Evolutionary conservation across 1,284 basidiomycete species (phyloP).

Genomic region (Pseudomicrostroma phylloplanum): DNA sequence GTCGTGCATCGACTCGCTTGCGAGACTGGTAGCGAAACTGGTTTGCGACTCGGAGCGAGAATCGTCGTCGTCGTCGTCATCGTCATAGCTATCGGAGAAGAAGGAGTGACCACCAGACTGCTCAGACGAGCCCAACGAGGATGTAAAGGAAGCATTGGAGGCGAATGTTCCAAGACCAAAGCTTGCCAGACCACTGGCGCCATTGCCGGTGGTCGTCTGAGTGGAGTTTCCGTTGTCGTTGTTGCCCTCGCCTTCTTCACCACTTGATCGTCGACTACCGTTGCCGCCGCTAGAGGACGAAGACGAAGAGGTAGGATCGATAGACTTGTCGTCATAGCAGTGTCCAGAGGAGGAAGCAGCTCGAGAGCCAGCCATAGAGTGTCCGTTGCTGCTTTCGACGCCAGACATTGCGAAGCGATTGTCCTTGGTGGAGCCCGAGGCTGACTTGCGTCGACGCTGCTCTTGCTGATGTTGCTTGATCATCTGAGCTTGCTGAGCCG

Average conservation of each 20-base stretch:
- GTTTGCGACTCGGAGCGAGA: background rate
- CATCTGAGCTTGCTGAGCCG: slow-evolving; percentile 22
- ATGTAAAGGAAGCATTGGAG: slow-evolving; percentile 28
- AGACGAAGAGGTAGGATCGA: background rate
- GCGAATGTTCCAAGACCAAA: slow-evolving; percentile 16
- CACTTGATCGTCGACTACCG: background rate
- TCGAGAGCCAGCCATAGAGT: background rate
- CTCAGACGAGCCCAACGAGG: slow-evolving; percentile 17
- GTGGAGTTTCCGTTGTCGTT: background rate
- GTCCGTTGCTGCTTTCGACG: background rate
- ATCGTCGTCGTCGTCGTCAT: background rate
- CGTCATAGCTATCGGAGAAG: background rate
- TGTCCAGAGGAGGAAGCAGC: background rate
- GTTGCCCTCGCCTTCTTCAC: background rate
- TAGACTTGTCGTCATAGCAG: background rate
- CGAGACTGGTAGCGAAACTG: background rate
- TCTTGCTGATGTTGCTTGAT: slow-evolving; percentile 8
- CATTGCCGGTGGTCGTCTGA: background rate
- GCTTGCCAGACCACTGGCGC: background rate
- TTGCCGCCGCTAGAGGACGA: slow-evolving; percentile 3
- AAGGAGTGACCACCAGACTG: background rate
- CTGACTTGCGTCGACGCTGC: slow-evolving; percentile 9
- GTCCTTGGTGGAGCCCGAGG: slow-evolving; percentile 9
- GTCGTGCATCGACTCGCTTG: too few relatives aligned
- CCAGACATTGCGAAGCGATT: background rate